phyloP scores from a whole-genome alignment of 192 early-diverging fungal species.

The Rhizoclosmatium sp. region DNA sequence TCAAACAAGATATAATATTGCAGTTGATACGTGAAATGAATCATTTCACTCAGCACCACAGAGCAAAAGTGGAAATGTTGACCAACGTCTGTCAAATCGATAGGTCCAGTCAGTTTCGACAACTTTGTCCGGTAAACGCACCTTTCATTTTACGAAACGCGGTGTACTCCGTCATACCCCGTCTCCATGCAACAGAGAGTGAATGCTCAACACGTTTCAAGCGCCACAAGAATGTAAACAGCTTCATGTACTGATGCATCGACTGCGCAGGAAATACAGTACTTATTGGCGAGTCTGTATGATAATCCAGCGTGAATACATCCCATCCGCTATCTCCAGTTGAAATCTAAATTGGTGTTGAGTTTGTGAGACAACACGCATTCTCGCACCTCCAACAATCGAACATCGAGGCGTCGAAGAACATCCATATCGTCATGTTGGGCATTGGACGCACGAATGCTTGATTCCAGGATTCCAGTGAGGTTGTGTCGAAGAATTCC shows the following conservation, averaged over 20 bases:
- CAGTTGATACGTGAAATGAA: conserved; percentile 92
- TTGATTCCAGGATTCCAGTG: conserved; percentile 83
- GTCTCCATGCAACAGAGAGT: conserved; percentile 77
- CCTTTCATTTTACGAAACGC: conserved; percentile 18
- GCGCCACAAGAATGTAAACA: conserved; percentile 89
- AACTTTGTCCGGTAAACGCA: conserved; percentile 26
- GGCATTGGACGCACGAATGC: conserved; percentile 87
- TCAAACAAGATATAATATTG: conserved; percentile 95
- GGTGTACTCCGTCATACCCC: conserved; percentile 65
- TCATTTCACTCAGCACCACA: conserved; percentile 83
- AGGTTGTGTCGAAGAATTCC: conserved; percentile 89
- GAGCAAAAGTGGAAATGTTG: conserved; percentile 67
- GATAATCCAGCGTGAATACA: conserved; percentile 90
- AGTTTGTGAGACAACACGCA: not conserved
- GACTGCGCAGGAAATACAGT: conserved; percentile 78
- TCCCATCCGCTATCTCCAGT: conserved; percentile 87
- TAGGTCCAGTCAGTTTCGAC: not conserved
- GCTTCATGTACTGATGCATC: conserved; percentile 81
- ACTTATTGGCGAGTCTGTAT: conserved; percentile 80
- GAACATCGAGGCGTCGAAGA: conserved; percentile 79
- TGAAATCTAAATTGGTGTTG: conserved; percentile 47
- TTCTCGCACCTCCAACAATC: conserved; percentile 69
- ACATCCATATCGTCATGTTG: conserved; percentile 84
- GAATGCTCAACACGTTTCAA: conserved; percentile 87
- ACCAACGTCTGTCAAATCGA: not conserved